Evolutionary conservation across 2,329 filamentous ascomycete genomes (phyloP), one percentile per base, ranked within the genome.

Genomic region (Penicillium sp.): DNA sequence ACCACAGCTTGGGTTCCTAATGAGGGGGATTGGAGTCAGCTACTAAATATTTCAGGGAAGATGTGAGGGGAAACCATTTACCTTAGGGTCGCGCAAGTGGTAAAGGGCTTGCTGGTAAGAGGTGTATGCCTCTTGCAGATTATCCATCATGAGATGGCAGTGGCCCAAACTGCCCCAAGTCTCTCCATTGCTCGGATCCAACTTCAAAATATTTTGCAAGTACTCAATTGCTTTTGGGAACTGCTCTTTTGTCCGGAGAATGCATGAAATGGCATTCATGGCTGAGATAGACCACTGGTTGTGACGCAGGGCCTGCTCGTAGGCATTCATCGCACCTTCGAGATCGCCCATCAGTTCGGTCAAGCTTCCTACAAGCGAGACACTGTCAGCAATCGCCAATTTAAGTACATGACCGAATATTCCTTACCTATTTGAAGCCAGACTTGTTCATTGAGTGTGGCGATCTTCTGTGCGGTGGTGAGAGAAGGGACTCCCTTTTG

Each of bases 121-220:
- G 33, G 91, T 90, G 70, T 99, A 99, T 0, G 94, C 94, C 72
- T 97, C 92, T 77, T 97, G 94, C 35, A 97, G 79, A 70, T 97
- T 93, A 71, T 99, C 94, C 85, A 96, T 96, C 94, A 99, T 99
- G 27, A 99, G 82, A 73, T 93, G 96, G 78, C 94, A 97, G 75
- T 97, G 94, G n/a, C 94, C 93, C 31, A 97, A 82, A 72, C 92
- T 96, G 48, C 93, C 93, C 94, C 93, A 97, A 44, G 94, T 92
- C 75, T 97, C 94, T 58, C 94, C 94, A 72, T 96, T 97, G 65
- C 86, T 88, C 36, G 82, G 84, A 65, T 99, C 94, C 27, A 97
- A 82, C 77, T 96, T 96, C 53, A 97, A 79, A 59, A 97, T 96
- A 61, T 88, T 90, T 69, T 94, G 88, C 53, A 97, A 83, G 73